These are phyloP conservation scores for Carex sylvatica DNA, from an alignment of 202 grass and related monocot genomes.

Conservation along the genomic window DNA sequence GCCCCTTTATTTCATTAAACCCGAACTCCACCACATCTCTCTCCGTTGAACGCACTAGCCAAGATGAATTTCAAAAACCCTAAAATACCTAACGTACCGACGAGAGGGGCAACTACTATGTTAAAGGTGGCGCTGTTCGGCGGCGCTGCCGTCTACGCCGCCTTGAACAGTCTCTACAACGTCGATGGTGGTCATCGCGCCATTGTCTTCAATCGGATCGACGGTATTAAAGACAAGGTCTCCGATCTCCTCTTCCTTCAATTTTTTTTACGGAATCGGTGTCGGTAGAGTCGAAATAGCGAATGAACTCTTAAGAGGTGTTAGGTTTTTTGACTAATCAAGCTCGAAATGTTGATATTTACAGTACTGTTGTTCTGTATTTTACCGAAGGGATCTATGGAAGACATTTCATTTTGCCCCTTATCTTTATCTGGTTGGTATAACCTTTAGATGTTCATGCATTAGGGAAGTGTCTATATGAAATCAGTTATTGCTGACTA, in stretches of 20 bases:
- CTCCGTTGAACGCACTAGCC: neutral
- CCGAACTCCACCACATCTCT: neutral
- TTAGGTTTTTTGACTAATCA: neutral
- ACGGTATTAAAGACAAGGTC: conserved; percentile 91
- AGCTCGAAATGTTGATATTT: neutral
- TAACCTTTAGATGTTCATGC: neutral
- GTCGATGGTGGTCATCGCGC: conserved; percentile 93
- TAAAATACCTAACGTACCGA: conserved; percentile 41
- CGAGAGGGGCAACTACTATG: conserved; percentile 28
- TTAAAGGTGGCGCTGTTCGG: conserved; percentile 49
- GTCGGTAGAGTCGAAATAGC: neutral
- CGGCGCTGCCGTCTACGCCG: conserved; percentile 51
- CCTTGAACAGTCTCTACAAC: conserved; percentile 70
- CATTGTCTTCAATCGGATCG: conserved; percentile 90
- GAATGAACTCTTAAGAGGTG: neutral
- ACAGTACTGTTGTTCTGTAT: neutral
- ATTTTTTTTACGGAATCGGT: neutral
- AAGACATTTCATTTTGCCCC: neutral
- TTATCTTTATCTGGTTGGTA: neutral
- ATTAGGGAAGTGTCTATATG: neutral
- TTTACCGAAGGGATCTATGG: neutral
- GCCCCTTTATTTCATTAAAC: neutral
- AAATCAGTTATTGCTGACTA: neutral
- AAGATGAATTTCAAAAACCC: conserved; percentile 59
- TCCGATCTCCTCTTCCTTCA: neutral